These are phyloP conservation scores for Capronia coronata DNA, from an alignment of 2,329 filamentous ascomycete species.

Conservation along the genomic window DNA sequence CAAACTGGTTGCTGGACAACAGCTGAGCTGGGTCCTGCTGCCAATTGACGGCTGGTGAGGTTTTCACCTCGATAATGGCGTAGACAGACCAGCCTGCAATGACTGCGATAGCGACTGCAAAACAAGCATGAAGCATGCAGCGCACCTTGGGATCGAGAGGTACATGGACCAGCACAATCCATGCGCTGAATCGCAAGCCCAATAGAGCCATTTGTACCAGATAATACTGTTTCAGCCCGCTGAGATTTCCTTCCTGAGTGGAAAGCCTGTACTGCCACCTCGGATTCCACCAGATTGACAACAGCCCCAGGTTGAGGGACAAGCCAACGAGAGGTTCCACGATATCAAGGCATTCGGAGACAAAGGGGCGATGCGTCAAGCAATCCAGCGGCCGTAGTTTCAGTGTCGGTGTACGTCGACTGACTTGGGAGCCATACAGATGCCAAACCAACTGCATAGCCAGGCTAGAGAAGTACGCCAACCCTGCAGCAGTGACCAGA, in stretches of 20 bases:
- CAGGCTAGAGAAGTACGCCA: constrained; percentile 40
- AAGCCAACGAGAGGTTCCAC: constrained; percentile 19
- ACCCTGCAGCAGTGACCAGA: constrained; percentile 39
- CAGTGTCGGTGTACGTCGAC: constrained; percentile 14
- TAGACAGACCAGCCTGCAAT: constrained; percentile 35
- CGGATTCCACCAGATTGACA: constrained; percentile 48
- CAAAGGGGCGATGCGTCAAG: constrained; percentile 4
- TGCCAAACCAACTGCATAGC: constrained; percentile 41
- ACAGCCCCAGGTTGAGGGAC: constrained; percentile 38
- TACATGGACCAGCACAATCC: constrained; percentile 34
- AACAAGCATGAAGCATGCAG: constrained; percentile 31
- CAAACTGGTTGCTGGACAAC: constrained; percentile 22
- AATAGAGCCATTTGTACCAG: constrained; percentile 42
- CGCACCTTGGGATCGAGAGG: constrained; percentile 4
- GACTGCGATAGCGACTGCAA: constrained; percentile 37
- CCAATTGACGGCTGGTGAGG: constrained; percentile 37
- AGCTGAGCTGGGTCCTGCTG: constrained; percentile 20
- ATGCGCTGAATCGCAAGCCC: constrained; percentile 39
- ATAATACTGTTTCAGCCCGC: constrained; percentile 43
- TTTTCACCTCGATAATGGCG: constrained; percentile 36
- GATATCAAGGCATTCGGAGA: constrained; percentile 15
- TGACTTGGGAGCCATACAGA: constrained; percentile 32
- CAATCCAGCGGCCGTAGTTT: constrained; percentile 16
- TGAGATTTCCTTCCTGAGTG: constrained; percentile 37
- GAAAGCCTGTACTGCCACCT: constrained; percentile 41